Conservation (phyloP, 768 basidiomycete species). For the Termitomyces sp. region DNA sequence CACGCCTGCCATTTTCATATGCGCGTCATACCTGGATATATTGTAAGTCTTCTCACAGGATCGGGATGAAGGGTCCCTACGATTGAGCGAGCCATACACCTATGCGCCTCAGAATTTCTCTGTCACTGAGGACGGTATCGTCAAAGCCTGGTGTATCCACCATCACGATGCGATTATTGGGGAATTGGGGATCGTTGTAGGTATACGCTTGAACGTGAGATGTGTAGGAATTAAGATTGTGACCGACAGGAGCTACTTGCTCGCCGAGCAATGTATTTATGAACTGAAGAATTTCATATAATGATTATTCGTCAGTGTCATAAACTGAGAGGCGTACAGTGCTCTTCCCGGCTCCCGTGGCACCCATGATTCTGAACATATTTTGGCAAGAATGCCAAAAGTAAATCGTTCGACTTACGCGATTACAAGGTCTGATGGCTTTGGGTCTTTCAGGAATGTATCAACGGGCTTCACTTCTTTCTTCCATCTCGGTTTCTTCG, state of each 20-base stretch:
- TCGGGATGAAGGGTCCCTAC: constrained; percentile 4
- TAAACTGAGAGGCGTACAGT: constrained; percentile 12
- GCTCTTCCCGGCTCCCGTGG: constrained; percentile 25
- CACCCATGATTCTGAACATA: constrained; percentile 20
- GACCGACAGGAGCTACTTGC: constrained; percentile 14
- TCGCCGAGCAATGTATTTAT: constrained; percentile 12
- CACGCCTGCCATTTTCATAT: constrained; percentile 14
- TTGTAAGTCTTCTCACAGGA: background rate
- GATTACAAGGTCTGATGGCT: constrained; percentile 15
- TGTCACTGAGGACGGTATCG: constrained; percentile 16
- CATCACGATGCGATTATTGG: constrained; percentile 14
- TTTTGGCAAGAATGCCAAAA: background rate
- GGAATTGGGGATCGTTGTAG: constrained; percentile 5
- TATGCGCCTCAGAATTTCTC: constrained; percentile 19
- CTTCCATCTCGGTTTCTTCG: constrained; percentile 7
- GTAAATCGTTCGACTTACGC: constrained; percentile 10
- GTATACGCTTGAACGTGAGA: constrained; percentile 13
- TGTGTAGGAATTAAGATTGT: constrained; percentile 19
- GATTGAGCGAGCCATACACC: constrained; percentile 19
- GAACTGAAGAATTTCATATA: constrained; percentile 10
- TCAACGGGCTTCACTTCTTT: constrained; percentile 3
- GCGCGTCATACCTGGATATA: constrained; percentile 9
- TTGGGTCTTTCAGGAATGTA: constrained; percentile 6
- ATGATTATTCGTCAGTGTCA: background rate
- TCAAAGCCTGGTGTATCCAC: constrained; percentile 23